Evolutionary conservation across 75 land plant genomes (phyloP).

Genomic region (Pseudotsuga menziesii): DNA sequence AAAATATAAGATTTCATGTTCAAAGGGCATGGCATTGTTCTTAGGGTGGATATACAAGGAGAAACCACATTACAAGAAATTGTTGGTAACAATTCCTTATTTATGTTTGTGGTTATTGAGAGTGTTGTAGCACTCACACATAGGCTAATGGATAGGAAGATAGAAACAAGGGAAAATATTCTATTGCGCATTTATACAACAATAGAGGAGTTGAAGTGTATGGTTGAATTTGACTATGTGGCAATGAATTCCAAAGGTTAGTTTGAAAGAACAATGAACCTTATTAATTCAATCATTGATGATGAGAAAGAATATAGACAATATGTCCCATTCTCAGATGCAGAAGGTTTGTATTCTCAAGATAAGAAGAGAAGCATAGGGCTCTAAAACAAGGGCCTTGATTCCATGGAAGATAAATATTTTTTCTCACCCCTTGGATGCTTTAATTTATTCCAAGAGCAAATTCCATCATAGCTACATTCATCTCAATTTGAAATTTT

Average conservation of each 20-base stretch:
- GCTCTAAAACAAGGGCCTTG: too few species aligned
- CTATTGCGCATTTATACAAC: constrained; percentile 83
- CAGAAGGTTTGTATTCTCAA: too few species aligned
- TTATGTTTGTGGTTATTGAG: constrained; percentile 88
- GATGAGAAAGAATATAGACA: constrained; percentile 97
- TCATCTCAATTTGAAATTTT: too few species aligned
- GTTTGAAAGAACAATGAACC: constrained; percentile 68
- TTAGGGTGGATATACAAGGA: constrained; percentile 95
- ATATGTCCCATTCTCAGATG: too few species aligned
- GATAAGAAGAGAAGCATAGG: too few species aligned
- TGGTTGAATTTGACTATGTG: constrained; percentile 84
- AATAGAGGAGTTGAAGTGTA: constrained; percentile 75
- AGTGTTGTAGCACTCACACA: constrained; percentile 78
- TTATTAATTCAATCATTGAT: constrained; percentile 84
- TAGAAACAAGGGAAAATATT: constrained; percentile 72
- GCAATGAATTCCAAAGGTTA: constrained; percentile 90
- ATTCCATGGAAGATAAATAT: too few species aligned
- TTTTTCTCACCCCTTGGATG: too few species aligned
- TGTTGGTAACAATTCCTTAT: constrained; percentile 66
- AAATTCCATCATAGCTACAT: too few species aligned
- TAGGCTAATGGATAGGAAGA: constrained; percentile 77
- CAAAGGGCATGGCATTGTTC: constrained; percentile 75
- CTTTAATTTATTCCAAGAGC: too few species aligned
- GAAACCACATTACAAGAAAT: constrained; percentile 79
- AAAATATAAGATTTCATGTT: constrained; percentile 84